Evolutionary conservation across 2,329 filamentous ascomycete genomes (phyloP).

Genomic region (Fusarium devonianum): DNA sequence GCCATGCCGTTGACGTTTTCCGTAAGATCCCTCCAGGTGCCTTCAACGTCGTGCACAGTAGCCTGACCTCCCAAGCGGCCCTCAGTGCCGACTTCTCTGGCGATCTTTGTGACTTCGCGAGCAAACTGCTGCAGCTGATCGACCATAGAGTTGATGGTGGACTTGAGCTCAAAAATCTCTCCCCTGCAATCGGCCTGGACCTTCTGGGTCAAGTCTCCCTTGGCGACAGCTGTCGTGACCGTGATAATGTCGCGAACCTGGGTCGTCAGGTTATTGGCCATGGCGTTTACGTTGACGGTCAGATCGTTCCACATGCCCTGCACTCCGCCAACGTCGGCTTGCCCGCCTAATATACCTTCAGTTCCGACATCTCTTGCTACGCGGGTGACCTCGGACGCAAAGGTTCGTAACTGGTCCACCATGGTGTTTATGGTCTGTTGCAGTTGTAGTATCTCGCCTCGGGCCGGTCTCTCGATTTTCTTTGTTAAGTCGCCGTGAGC

Average conservation of each 20-base stretch:
- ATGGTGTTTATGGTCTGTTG: slow-evolving; percentile 91
- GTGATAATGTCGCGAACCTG: slow-evolving; percentile 95
- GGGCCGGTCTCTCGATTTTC: slow-evolving; percentile 82
- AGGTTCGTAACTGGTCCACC: slow-evolving; percentile 85
- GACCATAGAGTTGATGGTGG: slow-evolving; percentile 99
- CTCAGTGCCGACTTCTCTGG: slow-evolving; percentile 95
- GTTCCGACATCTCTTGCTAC: slow-evolving; percentile 86
- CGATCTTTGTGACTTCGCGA: slow-evolving; percentile 94
- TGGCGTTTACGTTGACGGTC: slow-evolving; percentile 85
- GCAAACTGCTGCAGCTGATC: slow-evolving; percentile 97
- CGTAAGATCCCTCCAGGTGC: slow-evolving; percentile 95
- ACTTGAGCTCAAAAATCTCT: slow-evolving; percentile 93
- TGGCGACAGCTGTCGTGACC: slow-evolving; percentile 74
- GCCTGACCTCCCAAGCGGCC: slow-evolving; percentile 93
- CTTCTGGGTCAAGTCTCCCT: slow-evolving; percentile 94
- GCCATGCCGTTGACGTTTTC: slow-evolving; percentile 98
- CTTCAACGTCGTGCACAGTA: slow-evolving; percentile 93
- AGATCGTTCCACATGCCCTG: slow-evolving; percentile 90
- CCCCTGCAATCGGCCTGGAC: slow-evolving; percentile 92
- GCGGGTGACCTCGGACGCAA: slow-evolving; percentile 83
- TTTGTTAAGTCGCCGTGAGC: slow-evolving; percentile 84
- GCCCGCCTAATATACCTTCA: slow-evolving; percentile 81
- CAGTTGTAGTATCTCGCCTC: slow-evolving; percentile 82
- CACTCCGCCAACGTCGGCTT: slow-evolving; percentile 83
- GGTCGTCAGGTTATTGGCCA: slow-evolving; percentile 86